Evolutionary conservation across 371 early-diverging fungal species (phyloP), one percentile per base, ranked within the genome.

Genomic region (Paraphysoderma sedebokerense): DNA sequence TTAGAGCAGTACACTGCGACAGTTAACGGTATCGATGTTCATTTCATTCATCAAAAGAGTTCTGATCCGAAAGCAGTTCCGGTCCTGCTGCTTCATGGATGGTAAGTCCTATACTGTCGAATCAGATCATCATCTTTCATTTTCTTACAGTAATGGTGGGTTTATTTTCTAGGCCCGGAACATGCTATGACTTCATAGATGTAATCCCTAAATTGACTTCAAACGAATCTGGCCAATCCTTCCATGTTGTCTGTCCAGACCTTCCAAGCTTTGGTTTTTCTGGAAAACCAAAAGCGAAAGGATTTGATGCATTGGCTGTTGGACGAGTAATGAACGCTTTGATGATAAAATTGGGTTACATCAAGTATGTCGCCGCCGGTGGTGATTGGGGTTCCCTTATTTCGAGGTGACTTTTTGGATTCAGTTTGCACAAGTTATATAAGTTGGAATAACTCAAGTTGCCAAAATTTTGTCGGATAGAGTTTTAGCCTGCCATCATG

Each of bases 261-360:
- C 45, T 77, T 11, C 79, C 79, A 11, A 76, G 79, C 4, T 78
- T 61, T 53, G 79, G 74, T 0, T 78, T 72, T 55, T 72, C 73
- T 20, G 62, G 65, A 38, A 57, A 64, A 7, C 72, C 76, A 2
- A 60, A 50, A 17, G 46, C 46, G 15, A 49, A 55, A 15, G 66
- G 63, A 3, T 69, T 51, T 38, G 67, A 65, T 32, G 54, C 61
- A 7, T 48, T 38, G 0, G 56, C 60, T 20, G 63, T 64, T 41
- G 68, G 67, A 7, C 54, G 53, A 17, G 60, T 57, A 2, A 41
- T 76, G 19, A 65, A 74, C 45, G 41, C 55, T 3, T 58, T 76
- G 40, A 76, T 76, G 76, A 47, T 62, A 31, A 60, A 65, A 30
- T n/a, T 12, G 12, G 38, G 38, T n/a, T n/a, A n/a, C n/a, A n/a